Base-by-base conservation (phyloP, 1,284 basidiomycete species). In the Chiua sp. region DNA sequence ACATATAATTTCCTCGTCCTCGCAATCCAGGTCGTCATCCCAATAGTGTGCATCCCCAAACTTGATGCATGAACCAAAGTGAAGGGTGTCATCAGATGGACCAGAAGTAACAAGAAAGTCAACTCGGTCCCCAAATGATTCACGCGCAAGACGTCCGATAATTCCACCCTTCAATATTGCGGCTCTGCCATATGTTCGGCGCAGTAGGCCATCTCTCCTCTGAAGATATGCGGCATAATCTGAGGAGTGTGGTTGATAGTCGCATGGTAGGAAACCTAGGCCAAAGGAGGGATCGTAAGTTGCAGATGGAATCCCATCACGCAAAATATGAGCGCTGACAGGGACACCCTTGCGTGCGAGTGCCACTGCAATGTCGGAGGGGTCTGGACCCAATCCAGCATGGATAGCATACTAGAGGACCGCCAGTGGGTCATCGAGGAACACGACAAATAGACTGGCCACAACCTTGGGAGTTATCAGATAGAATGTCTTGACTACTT, bases 1-100 rank as follows among this genome's bases (percentile, higher is more conserved):
- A 22, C 62, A 64, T 5, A 64, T 59, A 4, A 64, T 52, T 7
- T 61, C 30, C 26, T 64, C 5, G 5, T 64, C 51, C 10, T 49
- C 12, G 7, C 7, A 32, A 16, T 64, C 51, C 18, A 64, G 23
- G 23, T 64, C 30, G n/a, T 64, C 26, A 15, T 64, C 54, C 63
- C 62, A 64, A 37, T 53, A 56, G 10, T 7, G 11, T 7, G 10
- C 7, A 2, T 11, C 32, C 6, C 22, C n/a, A 0, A 60, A 49
- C 33, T 64, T 11, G 6, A 60, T 47, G n/a, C 15, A 32, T 7
- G 55, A 53, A 50, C 58, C 52, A 55, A 42, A 64, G 2, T 7
- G 2, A 22, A 53, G 1, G 5, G 20, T 20, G 39, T 63, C 50
- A 2, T 60, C 46, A 15, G 55, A 57, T 42, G 62, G 63, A 3